Conservation (phyloP, 495 filamentous ascomycete species). For the Lasiosphaeria ovina region DNA sequence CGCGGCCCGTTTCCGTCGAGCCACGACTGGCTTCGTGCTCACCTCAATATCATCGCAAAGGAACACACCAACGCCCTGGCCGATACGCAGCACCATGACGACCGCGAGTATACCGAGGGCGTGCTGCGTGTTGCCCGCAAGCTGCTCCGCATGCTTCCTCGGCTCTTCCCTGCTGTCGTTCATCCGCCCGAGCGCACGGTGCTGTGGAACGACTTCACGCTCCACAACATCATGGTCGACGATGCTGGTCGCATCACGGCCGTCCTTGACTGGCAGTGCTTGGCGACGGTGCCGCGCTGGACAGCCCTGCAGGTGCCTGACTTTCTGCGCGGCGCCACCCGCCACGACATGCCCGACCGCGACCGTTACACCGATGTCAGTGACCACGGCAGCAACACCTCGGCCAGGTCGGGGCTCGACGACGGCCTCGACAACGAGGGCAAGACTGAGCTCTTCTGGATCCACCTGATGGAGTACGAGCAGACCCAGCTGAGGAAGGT, state of each 20-base stretch:
- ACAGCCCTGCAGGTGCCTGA: conserved; percentile 44
- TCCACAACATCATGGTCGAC: conserved; percentile 52
- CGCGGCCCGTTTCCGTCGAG: conserved; percentile 30
- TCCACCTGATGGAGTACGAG: conserved; percentile 39
- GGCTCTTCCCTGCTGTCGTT: conserved; percentile 28
- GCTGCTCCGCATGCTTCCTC: conserved; percentile 25
- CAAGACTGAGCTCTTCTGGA: conserved; percentile 37
- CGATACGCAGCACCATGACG: conserved; percentile 18
- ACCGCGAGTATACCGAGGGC: conserved; percentile 28
- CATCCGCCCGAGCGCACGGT: conserved; percentile 33
- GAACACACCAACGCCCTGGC: conserved; percentile 25
- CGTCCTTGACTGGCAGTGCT: conserved; percentile 55
- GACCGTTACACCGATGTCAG: conserved; percentile 31
- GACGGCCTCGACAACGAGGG: conserved; percentile 34
- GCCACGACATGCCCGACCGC: conserved; percentile 32
- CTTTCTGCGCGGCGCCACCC: conserved; percentile 36
- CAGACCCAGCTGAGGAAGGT: conserved; percentile 35
- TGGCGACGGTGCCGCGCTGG: conserved; percentile 49
- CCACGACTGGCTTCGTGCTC: conserved; percentile 31
- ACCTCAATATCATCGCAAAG: conserved; percentile 27
- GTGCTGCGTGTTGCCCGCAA: conserved; percentile 26
- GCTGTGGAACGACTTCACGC: conserved; percentile 48
- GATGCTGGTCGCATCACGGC: conserved; percentile 41
- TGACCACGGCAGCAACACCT: conserved; percentile 14
- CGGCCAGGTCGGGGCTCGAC: conserved; percentile 3